Percentiles rank a stretch among this genome's conserved stretches.
These are phyloP conservation scores for Zostera marina DNA, from an alignment of 116 monocot species.

Conservation along the genomic window DNA sequence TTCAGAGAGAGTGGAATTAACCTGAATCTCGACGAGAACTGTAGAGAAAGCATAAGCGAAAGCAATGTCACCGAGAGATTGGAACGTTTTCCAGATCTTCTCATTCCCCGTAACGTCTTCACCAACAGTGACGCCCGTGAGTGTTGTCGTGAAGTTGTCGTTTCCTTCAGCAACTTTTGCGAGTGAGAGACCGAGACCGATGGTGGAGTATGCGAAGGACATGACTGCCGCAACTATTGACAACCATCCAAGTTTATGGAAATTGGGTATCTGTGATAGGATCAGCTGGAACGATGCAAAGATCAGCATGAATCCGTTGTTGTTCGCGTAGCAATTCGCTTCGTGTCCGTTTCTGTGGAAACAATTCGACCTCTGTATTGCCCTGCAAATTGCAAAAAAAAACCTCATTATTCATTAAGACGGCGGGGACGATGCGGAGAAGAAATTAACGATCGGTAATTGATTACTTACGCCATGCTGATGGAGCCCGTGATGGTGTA, in stretches of 20 bases:
- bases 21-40: conserved; percentile 46
- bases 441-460: no score
- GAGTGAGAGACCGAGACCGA: conserved; percentile 43
- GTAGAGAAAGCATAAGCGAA: conserved; percentile 47
- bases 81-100: conserved; percentile 32
- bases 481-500: conserved; percentile 27
- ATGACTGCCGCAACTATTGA: conserved; percentile 50
- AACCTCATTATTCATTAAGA: no score
- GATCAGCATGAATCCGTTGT: conserved; percentile 30
- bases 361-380: conserved; percentile 47
- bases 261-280: conserved; percentile 51
- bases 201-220: conserved; percentile 61
- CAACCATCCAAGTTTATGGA: conserved; percentile 64
- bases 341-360: conserved; percentile 37
- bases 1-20: background rate
- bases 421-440: no score
- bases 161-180: conserved; percentile 28
- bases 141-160: conserved; percentile 21
- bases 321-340: conserved; percentile 22
- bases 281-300: conserved; percentile 56
- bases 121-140: conserved; percentile 32
- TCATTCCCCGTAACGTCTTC: conserved; percentile 13
- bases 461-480: conserved; percentile 22
- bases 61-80: conserved; percentile 42
- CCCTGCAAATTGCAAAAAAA: conserved; percentile 15